These are phyloP conservation scores for Lycium barbarum DNA, from an alignment of 257 asterid genomes.

Conservation along the genomic window DNA sequence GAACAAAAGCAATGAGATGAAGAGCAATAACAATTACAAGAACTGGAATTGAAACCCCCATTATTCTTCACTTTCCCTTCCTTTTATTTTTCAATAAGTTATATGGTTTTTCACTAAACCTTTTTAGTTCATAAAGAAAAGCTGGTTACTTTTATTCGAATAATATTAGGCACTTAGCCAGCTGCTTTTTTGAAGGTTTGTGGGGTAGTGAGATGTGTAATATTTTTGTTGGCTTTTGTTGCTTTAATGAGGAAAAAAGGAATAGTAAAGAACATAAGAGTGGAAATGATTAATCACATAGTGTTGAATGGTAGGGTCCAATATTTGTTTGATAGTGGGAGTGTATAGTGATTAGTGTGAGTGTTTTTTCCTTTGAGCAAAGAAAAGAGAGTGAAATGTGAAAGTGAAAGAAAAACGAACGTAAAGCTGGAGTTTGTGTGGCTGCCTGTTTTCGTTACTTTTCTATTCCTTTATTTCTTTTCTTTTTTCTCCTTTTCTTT, in stretches of 20 bases:
- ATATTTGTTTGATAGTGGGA: conserved; percentile 1
- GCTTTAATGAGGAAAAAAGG: not conserved
- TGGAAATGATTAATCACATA: conserved; percentile 2
- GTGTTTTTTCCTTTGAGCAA: not conserved
- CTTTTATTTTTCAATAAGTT: not conserved
- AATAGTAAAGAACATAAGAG: not conserved
- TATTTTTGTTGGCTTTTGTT: not conserved
- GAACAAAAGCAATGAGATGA: conserved; percentile 84
- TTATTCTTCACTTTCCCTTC: conserved; percentile 22
- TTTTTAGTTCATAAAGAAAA: not conserved
- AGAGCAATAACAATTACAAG: conserved; percentile 65
- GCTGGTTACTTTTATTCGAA: not conserved
- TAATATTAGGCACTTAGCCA: not conserved
- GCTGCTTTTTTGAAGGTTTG: not conserved
- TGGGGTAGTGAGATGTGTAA: not conserved
- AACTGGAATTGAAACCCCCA: conserved; percentile 81
- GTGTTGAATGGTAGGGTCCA: not conserved
- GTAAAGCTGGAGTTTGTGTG: not conserved
- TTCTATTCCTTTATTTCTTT: too few relatives aligned
- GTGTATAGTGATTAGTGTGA: not conserved
- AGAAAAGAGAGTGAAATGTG: not conserved
- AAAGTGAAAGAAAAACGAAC: not conserved
- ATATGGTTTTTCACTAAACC: not conserved
- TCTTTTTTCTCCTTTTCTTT: too few relatives aligned
- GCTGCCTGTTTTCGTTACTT: not conserved